Percentiles rank a stretch among this genome's conserved stretches.
Evolutionary conservation across 495 filamentous ascomycete genomes (phyloP).

Genomic region (Podospora appendiculata): DNA sequence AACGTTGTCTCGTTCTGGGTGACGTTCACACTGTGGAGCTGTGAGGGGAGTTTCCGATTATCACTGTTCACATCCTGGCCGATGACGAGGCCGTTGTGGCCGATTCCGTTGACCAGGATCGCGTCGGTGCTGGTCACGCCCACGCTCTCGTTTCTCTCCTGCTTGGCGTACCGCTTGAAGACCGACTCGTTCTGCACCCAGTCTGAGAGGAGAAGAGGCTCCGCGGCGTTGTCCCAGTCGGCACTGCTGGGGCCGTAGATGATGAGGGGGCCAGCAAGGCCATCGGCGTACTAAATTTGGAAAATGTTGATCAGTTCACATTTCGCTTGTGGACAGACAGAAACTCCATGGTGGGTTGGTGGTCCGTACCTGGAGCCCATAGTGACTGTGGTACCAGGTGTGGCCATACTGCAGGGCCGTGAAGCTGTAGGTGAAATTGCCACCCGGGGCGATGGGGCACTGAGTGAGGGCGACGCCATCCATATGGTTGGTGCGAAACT

Average conservation of each 20-base stretch:
- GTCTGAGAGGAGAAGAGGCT: not conserved
- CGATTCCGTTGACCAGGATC: not conserved
- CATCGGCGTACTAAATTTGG: constrained; percentile 30
- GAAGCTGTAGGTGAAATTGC: constrained; percentile 32
- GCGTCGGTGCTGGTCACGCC: not conserved
- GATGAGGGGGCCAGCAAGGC: constrained; percentile 35
- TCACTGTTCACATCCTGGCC: constrained; percentile 1
- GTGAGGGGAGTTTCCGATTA: constrained; percentile 5
- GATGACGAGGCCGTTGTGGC: not conserved
- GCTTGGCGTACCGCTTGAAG: not conserved
- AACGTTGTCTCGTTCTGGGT: constrained; percentile 21
- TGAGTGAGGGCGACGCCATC: constrained; percentile 37
- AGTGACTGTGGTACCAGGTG: constrained; percentile 38
- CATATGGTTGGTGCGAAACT: constrained; percentile 14
- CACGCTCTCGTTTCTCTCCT: not conserved
- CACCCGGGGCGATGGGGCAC: constrained; percentile 36
- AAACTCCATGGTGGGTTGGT: too few relatives aligned
- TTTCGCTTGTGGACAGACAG: too few relatives aligned
- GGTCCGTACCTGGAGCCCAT: constrained; percentile 25
- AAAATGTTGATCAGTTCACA: too few relatives aligned
- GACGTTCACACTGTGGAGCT: constrained; percentile 4
- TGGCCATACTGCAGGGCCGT: constrained; percentile 37
- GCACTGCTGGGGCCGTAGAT: not conserved
- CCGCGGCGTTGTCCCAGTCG: not conserved
- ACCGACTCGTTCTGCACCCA: not conserved